Evolutionary conservation across 495 filamentous ascomycete genomes (phyloP), one percentile per base, ranked within the genome.

Genomic region (Daldinia concentrica): DNA sequence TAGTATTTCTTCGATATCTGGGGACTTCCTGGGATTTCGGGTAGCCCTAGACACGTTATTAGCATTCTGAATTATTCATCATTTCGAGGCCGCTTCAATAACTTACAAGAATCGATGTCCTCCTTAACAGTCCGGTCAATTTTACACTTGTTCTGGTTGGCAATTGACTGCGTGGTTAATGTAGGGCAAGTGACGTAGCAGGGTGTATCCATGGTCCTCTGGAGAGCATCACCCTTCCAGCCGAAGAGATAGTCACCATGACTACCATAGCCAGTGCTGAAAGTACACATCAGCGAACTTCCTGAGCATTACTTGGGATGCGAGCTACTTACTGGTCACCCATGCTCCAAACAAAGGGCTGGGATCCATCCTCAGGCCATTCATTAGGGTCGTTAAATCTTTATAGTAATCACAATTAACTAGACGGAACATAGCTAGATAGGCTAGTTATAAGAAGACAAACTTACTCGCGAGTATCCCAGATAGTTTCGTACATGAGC

Each of bases 331-430:
- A 77, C 74, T 71, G 61, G 62, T 82, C 75, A 43, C 78, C 80
- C 66, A 80, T 79, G 45, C 73, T 77, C 77, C 80, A 79, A 3
- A 81, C 74, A 63, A 84, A 84, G 0, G 81, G 80, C 60, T 81
- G 78, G 51, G 74, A 75, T 66, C 78, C 78, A 56, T 81, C 80
- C 55, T 78, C 73, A 8, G 81, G 82, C 81, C 82, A 82, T 19
- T 75, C 56, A 14, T 64, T 74, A 11, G 64, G 68, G 69, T 79
- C 72, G 69, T 82, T 79, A 74, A 79, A 79, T 56, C 54, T 14
- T 9, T 69, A 68, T 1, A 12, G 3, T 1, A 4, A 5, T 14
- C 3, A 24, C 12, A 15, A 5, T 24, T 22, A 48, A 48, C 43
- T 36, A 24, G 17, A 5, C 9, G 43, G 19, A 48, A 48, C 19